Conservation (phyloP, 2,329 filamentous ascomycete species). For the Pyrenochaeta sp. region DNA sequence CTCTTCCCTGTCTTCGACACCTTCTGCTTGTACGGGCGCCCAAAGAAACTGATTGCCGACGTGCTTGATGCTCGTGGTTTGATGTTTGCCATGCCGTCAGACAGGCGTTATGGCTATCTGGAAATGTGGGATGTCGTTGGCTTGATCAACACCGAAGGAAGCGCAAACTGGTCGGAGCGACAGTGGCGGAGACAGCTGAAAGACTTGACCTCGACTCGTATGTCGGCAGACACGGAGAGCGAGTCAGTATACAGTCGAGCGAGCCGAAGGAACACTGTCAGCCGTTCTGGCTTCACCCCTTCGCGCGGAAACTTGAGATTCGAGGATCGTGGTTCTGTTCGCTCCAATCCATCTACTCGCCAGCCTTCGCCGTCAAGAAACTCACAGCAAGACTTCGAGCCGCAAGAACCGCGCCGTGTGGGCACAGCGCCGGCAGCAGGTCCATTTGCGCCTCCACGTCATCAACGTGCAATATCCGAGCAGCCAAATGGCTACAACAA, state of each 20-base stretch:
- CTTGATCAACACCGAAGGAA: constrained; percentile 81
- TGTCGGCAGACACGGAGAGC: constrained; percentile 59
- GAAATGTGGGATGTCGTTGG: constrained; percentile 85
- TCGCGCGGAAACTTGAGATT: constrained; percentile 51
- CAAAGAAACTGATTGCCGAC: constrained; percentile 85
- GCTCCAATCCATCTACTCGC: constrained; percentile 56
- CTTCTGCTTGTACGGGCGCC: constrained; percentile 89
- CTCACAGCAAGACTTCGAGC: constrained; percentile 27
- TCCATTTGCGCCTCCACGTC: constrained; percentile 42
- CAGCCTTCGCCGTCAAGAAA: constrained; percentile 53
- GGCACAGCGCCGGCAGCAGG: constrained; percentile 53
- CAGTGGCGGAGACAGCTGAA: constrained; percentile 93
- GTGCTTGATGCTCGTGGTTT: constrained; percentile 85
- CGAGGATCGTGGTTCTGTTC: constrained; percentile 52
- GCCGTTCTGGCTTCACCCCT: constrained; percentile 51
- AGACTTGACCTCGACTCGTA: constrained; percentile 82
- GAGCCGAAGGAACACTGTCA: constrained; percentile 55
- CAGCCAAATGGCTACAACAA: constrained; percentile 53
- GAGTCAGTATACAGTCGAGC: constrained; percentile 50
- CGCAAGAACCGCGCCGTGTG: constrained; percentile 47
- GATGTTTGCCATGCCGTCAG: constrained; percentile 97
- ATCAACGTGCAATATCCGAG: constrained; percentile 61
- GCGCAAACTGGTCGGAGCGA: constrained; percentile 78
- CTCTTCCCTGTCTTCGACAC: constrained; percentile 95
- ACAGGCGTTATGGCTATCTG: constrained; percentile 87